phyloP scores from a whole-genome alignment of 2,329 filamentous ascomycete species.

The Claviceps sp. region DNA sequence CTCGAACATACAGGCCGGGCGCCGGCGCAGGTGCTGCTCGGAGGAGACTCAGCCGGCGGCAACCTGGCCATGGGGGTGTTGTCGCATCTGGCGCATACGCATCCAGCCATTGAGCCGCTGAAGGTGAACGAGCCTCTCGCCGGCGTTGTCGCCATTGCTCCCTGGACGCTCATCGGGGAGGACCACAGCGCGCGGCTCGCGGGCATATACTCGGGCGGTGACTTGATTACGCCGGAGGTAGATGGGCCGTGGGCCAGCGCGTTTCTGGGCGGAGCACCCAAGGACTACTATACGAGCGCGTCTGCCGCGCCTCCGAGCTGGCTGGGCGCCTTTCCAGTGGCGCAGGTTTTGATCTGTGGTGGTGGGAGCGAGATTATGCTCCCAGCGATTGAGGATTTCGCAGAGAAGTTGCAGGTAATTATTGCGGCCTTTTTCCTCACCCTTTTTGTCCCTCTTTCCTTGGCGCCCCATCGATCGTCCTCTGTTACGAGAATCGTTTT shows the following conservation, averaged over 20 bases:
- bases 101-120: slow-evolving; percentile 9
- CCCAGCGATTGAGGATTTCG: slow-evolving; percentile 9
- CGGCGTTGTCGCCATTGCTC: slow-evolving; percentile 8
- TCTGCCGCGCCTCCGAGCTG: slow-evolving; percentile 9
- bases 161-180: slow-evolving; percentile 10
- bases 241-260: slow-evolving; percentile 6
- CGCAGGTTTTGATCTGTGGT: slow-evolving; percentile 8
- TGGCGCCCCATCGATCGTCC: too few species aligned
- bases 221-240: slow-evolving; percentile 9
- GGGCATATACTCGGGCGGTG: slow-evolving; percentile 9
- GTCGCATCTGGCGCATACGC: slow-evolving; percentile 11
- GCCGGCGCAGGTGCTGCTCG: slow-evolving; percentile 9
- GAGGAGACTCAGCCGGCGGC: slow-evolving; percentile 13
- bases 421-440: background rate
- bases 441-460: background rate
- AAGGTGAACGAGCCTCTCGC: slow-evolving; percentile 7
- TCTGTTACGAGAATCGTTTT: too few species aligned
- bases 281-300: slow-evolving; percentile 10
- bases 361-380: slow-evolving; percentile 11
- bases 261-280: slow-evolving; percentile 6
- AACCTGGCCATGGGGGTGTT: slow-evolving; percentile 12
- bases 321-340: slow-evolving; percentile 10
- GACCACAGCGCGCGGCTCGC: background rate
- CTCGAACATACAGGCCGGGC: slow-evolving; percentile 5
- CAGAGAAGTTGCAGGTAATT: slow-evolving; percentile 9